Percentiles rank a stretch among this genome's conserved stretches.
phyloP scores from a whole-genome alignment of 306 rosid genomes.

The Cajanus cajan region DNA sequence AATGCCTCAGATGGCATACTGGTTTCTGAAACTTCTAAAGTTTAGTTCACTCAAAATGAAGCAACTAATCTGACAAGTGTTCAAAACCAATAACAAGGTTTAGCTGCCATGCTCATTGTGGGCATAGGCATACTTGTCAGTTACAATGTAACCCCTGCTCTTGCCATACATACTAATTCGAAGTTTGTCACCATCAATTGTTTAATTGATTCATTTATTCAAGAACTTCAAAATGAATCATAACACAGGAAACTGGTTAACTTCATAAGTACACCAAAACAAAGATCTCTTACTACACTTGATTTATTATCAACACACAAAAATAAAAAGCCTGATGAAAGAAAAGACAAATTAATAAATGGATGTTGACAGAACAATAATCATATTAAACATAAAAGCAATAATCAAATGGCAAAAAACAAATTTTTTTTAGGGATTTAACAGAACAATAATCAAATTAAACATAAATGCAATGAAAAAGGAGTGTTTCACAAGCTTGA shows the following conservation, averaged over 20 bases:
- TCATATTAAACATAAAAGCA: background rate
- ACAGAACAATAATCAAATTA: background rate
- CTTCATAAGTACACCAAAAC: background rate
- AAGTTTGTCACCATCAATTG: background rate
- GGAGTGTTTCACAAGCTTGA: background rate
- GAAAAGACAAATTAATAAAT: background rate
- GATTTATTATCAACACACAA: background rate
- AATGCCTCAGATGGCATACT: background rate
- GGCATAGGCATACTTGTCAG: slow-evolving; percentile 7
- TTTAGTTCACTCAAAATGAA: background rate
- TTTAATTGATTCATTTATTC: slow-evolving; percentile 6
- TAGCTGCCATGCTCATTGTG: background rate
- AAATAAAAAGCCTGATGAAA: background rate
- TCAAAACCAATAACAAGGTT: background rate
- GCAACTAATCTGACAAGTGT: background rate
- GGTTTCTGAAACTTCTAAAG: slow-evolving; percentile 3
- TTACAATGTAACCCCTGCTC: background rate
- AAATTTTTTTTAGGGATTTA: background rate
- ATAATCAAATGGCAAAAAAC: too few relatives aligned
- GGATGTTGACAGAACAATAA: background rate
- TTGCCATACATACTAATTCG: slow-evolving; percentile 1
- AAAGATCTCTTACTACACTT: background rate
- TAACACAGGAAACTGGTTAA: background rate
- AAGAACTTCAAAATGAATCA: slow-evolving; percentile 13
- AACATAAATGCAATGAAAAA: background rate